phyloP scores from a whole-genome alignment of 805 yeast species.

The Cyberlindnera misumaiensis region DNA sequence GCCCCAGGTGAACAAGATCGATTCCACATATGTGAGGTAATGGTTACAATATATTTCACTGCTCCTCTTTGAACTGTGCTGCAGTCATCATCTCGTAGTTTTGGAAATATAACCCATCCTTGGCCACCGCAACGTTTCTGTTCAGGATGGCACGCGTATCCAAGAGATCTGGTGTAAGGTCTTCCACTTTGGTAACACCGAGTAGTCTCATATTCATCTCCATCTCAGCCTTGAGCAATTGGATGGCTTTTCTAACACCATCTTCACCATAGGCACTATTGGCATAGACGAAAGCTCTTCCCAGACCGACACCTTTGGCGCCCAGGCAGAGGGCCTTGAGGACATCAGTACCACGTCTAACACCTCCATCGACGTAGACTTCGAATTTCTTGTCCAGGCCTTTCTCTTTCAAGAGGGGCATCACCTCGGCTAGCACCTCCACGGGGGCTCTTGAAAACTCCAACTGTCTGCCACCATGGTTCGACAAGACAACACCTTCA shows the following conservation, averaged over 20 bases:
- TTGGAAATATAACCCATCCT: conserved; percentile 45
- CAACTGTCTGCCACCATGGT: conserved; percentile 87
- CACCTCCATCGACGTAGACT: conserved; percentile 62
- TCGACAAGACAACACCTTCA: conserved; percentile 75
- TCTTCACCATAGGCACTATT: conserved; percentile 56
- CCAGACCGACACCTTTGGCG: conserved; percentile 65
- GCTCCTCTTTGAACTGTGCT: conserved; percentile 47
- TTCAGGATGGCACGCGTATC: conserved; percentile 44
- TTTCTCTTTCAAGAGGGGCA: conserved; percentile 41
- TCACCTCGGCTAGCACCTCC: conserved; percentile 65
- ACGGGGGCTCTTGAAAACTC: conserved; percentile 79
- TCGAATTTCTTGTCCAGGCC: conserved; percentile 46
- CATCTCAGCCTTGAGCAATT: conserved; percentile 61
- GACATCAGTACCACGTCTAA: conserved; percentile 61
- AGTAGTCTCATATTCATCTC: conserved; percentile 73
- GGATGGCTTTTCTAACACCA: conserved; percentile 55
- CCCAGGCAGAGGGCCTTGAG: conserved; percentile 63
- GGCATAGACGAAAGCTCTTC: conserved; percentile 61
- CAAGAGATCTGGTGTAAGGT: conserved; percentile 54
- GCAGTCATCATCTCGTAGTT: conserved; percentile 52
- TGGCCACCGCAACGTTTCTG: conserved; percentile 39
- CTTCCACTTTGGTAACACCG: conserved; percentile 58
- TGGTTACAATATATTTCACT: no score
- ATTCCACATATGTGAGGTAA: conserved; percentile 66
- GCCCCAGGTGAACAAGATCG: conserved; percentile 72